Percentiles rank a stretch among this genome's conserved stretches.
phyloP scores from a whole-genome alignment of 805 yeast genomes.

The Cyberlindnera mrakii region DNA sequence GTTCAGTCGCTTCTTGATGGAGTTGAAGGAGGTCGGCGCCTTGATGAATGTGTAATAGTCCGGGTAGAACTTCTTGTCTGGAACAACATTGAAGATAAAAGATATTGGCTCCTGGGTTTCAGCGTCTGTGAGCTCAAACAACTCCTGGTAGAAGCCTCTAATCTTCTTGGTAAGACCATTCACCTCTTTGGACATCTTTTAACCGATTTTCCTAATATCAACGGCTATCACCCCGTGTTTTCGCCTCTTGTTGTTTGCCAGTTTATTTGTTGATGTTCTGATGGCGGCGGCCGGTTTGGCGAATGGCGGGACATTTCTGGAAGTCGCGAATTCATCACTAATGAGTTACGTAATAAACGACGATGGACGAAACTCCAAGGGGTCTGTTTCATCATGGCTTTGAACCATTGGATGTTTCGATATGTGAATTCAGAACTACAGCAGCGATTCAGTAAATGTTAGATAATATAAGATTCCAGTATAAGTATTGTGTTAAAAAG shows the following conservation, averaged over 20 bases:
- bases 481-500: no score
- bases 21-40: slow-evolving; percentile 77
- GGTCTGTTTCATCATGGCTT: no score
- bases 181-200: slow-evolving; percentile 14
- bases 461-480: no score
- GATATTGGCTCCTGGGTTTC: slow-evolving; percentile 36
- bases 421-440: no score
- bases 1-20: slow-evolving; percentile 54
- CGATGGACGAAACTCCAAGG: no score
- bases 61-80: slow-evolving; percentile 57
- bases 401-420: no score
- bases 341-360: no score
- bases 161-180: slow-evolving; percentile 19
- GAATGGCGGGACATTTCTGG: no score
- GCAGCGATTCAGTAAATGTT: no score
- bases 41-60: slow-evolving; percentile 78
- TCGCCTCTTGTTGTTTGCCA: background rate
- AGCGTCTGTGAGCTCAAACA: slow-evolving; percentile 34
- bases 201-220: background rate
- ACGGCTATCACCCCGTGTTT: no score
- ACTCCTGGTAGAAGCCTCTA: slow-evolving; percentile 28
- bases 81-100: slow-evolving; percentile 64
- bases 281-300: background rate
- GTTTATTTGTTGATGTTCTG: background rate
- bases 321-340: no score